Percentiles rank a stretch among this genome's conserved stretches.
Conservation (phyloP, 2,329 filamentous ascomycete species). For the Albifimbria verrucaria region DNA sequence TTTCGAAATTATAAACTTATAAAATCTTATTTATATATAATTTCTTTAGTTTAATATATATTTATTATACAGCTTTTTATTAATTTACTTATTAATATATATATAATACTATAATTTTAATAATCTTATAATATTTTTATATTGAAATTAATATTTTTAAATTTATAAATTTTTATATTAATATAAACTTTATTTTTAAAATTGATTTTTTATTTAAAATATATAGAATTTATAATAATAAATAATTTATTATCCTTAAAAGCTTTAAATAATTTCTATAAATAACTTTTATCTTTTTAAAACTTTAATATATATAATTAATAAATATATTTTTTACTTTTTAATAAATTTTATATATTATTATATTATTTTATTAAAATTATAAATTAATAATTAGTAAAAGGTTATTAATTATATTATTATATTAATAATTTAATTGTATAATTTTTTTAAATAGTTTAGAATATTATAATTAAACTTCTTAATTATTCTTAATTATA, state of each 20-base stretch:
- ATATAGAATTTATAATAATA: neutral
- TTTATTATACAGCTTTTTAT: neutral
- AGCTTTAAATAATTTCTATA: neutral
- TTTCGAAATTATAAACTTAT: neutral
- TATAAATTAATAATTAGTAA: conserved; percentile 4
- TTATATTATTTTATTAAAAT: conserved; percentile 2
- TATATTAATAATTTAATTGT: conserved; percentile 1
- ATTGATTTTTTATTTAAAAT: neutral
- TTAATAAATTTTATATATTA: conserved; percentile 3
- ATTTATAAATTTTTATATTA: neutral
- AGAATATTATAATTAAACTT: too few relatives aligned
- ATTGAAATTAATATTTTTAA: neutral
- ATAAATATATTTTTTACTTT: conserved; percentile 1
- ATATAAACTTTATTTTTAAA: neutral
- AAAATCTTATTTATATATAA: neutral
- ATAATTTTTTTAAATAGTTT: conserved; percentile 3
- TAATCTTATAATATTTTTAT: too few relatives aligned
- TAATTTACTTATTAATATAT: neutral
- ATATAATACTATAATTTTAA: neutral
- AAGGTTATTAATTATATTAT: neutral
- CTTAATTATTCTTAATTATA: too few relatives aligned
- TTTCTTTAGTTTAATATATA: neutral
- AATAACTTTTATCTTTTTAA: neutral
- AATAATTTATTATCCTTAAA: neutral
- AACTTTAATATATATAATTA: neutral